These are phyloP conservation scores for Elymus sibiricus DNA, from an alignment of 176 grass and related monocot genomes.

Conservation along the genomic window DNA sequence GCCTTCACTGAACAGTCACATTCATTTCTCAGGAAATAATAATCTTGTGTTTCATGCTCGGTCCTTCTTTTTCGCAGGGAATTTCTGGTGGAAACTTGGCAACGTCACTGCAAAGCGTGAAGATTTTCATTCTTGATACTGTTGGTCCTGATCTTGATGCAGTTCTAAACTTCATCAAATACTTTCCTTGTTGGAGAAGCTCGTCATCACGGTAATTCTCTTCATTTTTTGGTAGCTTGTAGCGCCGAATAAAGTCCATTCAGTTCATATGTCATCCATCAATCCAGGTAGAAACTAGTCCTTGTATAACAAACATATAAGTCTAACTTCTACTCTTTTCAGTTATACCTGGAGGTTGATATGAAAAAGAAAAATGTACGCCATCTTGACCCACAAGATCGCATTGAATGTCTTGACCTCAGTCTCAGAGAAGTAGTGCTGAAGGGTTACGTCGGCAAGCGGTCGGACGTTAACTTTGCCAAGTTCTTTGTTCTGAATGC, in stretches of 20 bases:
- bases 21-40: neutral
- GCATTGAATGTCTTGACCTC: neutral
- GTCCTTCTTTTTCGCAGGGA: neutral
- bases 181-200: constrained; percentile 4
- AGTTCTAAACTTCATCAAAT: neutral
- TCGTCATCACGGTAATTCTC: neutral
- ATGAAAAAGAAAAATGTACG: neutral
- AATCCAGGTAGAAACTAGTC: neutral
- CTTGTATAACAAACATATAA: neutral
- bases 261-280: neutral
- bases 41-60: neutral
- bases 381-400: neutral
- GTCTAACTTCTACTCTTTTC: neutral
- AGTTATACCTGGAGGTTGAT: neutral
- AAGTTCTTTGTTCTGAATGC: constrained; percentile 12
- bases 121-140: neutral
- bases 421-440: neutral
- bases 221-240: neutral
- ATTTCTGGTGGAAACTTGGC: neutral
- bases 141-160: neutral
- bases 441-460: neutral
- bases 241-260: neutral
- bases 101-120: neutral
- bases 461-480: neutral
- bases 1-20: neutral